Evolutionary conservation across 768 basidiomycete genomes (phyloP).

Genomic region (Stropharia rugosoannulata): DNA sequence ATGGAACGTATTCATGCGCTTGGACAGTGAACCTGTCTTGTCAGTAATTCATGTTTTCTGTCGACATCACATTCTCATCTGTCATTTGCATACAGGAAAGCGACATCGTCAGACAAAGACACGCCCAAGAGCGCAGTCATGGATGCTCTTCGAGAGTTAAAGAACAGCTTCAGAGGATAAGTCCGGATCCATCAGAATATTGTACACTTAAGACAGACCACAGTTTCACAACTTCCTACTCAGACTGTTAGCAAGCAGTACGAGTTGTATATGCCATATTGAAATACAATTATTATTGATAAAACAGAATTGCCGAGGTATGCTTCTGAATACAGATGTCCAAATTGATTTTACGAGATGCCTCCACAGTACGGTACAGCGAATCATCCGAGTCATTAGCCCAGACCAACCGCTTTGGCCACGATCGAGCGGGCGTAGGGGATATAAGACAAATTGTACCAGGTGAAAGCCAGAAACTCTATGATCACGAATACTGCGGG

Average conservation of each 20-base stretch:
- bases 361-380: background rate
- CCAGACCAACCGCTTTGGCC: conserved; percentile 58
- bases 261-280: background rate
- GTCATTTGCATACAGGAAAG: conserved; percentile 39
- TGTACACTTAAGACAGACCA: background rate
- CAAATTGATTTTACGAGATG: background rate
- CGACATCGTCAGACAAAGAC: conserved; percentile 36
- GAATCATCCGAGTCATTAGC: conserved; percentile 22
- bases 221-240: background rate
- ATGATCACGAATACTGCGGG: conserved; percentile 82
- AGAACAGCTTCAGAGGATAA: conserved; percentile 81
- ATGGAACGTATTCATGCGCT: conserved; percentile 95
- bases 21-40: conserved; percentile 62
- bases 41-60: conserved; percentile 32
- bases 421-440: conserved; percentile 85
- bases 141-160: conserved; percentile 73
- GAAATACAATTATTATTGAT: conserved; percentile 5
- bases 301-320: background rate
- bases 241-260: background rate
- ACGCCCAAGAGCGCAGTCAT: conserved; percentile 61
- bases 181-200: background rate
- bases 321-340: conserved; percentile 6
- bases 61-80: background rate
- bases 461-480: conserved; percentile 88
- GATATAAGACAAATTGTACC: conserved; percentile 88